A percentile compares a stretch with the other conserved stretches of the same genome.
Conservation (phyloP, 164 flowering plant genomes). For the Berberis thunbergii region DNA sequence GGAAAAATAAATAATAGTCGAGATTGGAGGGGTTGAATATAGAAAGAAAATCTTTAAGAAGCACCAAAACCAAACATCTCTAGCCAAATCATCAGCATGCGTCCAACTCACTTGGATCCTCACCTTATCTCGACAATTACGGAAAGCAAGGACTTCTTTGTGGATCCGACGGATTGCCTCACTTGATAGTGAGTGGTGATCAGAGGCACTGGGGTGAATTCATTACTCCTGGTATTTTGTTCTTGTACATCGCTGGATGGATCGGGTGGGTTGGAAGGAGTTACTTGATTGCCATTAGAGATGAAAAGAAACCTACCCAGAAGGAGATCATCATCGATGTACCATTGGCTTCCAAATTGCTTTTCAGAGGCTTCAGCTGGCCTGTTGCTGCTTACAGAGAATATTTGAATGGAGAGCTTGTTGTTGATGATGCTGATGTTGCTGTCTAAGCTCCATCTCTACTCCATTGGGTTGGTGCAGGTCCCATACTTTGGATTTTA, state of each 20-base stretch:
- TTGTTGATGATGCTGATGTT: conserved; percentile 8
- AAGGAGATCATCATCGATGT: conserved; percentile 99
- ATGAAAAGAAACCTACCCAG: conserved; percentile 84
- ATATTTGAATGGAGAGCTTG: conserved; percentile 61
- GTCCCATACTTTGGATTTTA: too few relatives aligned
- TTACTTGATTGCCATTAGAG: conserved; percentile 86
- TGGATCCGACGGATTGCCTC: conserved; percentile 94
- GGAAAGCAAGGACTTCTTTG: conserved; percentile 86
- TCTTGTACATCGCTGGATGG: conserved; percentile 98
- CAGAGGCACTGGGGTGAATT: conserved; percentile 99
- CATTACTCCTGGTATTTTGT: conserved; percentile 84
- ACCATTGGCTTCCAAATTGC: conserved; percentile 58
- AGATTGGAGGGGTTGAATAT: background rate
- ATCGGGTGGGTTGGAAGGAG: conserved; percentile 99
- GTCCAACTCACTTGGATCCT: conserved; percentile 4
- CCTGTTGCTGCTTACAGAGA: conserved; percentile 96
- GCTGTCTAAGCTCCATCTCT: too few relatives aligned
- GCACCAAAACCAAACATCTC: conserved; percentile 4
- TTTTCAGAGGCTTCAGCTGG: conserved; percentile 88
- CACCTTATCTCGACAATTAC: conserved; percentile 43
- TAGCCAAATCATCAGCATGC: conserved; percentile 10
- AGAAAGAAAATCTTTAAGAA: conserved; percentile 9
- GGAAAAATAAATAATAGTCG: too few relatives aligned
- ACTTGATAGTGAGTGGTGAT: conserved; percentile 95
- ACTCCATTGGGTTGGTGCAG: too few relatives aligned